These are phyloP conservation scores for Pterulicium gracile DNA, from an alignment of 1,284 basidiomycete species.

Conservation along the genomic window DNA sequence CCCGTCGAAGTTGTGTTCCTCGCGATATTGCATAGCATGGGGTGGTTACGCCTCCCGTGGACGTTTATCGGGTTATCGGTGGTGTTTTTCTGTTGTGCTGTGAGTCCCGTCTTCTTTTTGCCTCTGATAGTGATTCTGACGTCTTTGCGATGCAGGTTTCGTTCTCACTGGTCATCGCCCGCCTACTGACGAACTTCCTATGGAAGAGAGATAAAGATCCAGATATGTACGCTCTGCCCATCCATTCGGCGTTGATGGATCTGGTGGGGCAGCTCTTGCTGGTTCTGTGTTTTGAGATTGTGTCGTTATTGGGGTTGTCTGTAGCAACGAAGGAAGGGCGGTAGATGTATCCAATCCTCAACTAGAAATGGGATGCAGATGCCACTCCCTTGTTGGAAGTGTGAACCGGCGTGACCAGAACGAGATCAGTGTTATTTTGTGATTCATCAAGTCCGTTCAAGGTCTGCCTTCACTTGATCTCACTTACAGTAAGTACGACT, in stretches of 20 bases:
- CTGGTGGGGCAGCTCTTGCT: conserved; percentile 84
- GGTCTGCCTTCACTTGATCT: no score
- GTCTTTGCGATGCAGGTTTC: conserved; percentile 35
- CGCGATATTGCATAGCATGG: conserved; percentile 47
- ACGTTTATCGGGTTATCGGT: conserved; percentile 58
- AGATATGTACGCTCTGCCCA: conserved; percentile 88
- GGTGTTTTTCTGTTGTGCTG: conserved; percentile 64
- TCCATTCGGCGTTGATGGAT: conserved; percentile 86
- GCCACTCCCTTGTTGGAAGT: no score
- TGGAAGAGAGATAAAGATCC: conserved; percentile 84
- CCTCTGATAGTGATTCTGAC: background rate
- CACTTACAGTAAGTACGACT: no score
- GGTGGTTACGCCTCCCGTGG: conserved; percentile 68
- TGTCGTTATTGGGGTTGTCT: conserved; percentile 15
- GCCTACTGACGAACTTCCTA: conserved; percentile 63
- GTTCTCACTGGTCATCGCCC: conserved; percentile 62
- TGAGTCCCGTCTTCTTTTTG: conserved; percentile 26
- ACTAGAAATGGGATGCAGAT: no score
- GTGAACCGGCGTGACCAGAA: no score
- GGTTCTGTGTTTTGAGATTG: conserved; percentile 62
- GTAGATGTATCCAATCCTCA: no score
- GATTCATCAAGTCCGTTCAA: no score
- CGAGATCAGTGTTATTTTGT: no score
- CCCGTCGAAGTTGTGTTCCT: conserved; percentile 74
- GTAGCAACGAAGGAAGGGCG: background rate